Conservation (phyloP, 352 stramenopile species). For the Pythium plurisporium region DNA sequence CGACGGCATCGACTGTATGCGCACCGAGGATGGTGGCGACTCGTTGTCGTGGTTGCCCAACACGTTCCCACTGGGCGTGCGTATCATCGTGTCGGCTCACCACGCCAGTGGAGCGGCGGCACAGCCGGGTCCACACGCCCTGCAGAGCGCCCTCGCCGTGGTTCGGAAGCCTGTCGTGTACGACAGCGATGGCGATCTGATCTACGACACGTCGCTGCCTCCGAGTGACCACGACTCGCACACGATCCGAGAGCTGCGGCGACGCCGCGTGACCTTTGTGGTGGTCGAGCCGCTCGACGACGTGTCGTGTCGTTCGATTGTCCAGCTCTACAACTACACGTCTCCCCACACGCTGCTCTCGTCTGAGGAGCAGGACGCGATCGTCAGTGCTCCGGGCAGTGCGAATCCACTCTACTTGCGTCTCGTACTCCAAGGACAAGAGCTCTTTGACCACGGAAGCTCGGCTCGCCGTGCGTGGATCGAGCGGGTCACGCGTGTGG, state of each 20-base stretch:
- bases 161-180: conserved; percentile 49
- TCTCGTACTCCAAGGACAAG: conserved; percentile 54
- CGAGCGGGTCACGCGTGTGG: conserved; percentile 27
- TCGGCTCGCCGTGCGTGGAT: conserved; percentile 36
- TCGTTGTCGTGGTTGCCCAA: conserved; percentile 83
- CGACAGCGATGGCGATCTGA: conserved; percentile 62
- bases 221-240: conserved; percentile 48
- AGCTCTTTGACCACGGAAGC: conserved; percentile 30
- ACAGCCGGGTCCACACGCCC: conserved; percentile 16
- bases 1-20: conserved; percentile 77
- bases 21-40: conserved; percentile 77
- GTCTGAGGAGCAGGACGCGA: conserved; percentile 34
- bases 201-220: conserved; percentile 56
- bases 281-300: conserved; percentile 68
- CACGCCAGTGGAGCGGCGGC: conserved; percentile 9
- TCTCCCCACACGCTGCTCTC: conserved; percentile 13
- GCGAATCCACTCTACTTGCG: conserved; percentile 66
- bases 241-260: conserved; percentile 66
- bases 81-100: conserved; percentile 70
- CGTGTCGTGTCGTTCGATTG: conserved; percentile 47
- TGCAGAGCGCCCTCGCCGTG: conserved; percentile 39
- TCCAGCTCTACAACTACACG: conserved; percentile 20
- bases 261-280: conserved; percentile 58
- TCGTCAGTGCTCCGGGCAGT: conserved; percentile 49
- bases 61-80: conserved; percentile 56